Conservation (phyloP, 306 rosid genomes). For the Astragalus glycyphyllos region DNA sequence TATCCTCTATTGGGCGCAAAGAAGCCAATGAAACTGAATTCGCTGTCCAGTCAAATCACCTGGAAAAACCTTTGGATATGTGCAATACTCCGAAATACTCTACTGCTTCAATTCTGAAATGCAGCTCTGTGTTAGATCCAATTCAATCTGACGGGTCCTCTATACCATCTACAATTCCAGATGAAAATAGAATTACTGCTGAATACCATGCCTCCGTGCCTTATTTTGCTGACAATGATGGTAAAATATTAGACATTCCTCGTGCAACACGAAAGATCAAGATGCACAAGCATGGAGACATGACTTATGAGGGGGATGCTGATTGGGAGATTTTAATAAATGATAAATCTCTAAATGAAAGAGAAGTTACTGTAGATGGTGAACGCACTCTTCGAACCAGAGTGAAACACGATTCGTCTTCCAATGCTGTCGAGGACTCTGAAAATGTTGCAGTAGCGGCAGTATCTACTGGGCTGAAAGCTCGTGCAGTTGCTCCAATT, state of each 20-base stretch:
- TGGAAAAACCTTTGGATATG: conserved; percentile 34
- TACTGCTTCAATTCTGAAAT: conserved; percentile 45
- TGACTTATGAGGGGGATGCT: conserved; percentile 99
- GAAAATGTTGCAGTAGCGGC: conserved; percentile 90
- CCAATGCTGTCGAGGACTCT: conserved; percentile 60
- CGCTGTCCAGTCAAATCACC: conserved; percentile 46
- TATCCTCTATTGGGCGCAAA: conserved; percentile 39
- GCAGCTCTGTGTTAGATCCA: conserved; percentile 50
- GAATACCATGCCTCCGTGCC: conserved; percentile 65
- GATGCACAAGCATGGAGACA: conserved; percentile 85
- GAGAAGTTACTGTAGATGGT: conserved; percentile 51
- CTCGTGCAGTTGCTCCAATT: conserved; percentile 79
- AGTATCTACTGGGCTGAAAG: conserved; percentile 93
- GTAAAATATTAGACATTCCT: conserved; percentile 57
- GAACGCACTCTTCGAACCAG: conserved; percentile 58
- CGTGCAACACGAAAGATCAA: conserved; percentile 65
- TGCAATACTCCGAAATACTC: conserved; percentile 42
- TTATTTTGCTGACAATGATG: conserved; percentile 55
- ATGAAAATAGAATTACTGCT: conserved; percentile 62
- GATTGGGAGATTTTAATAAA: conserved; percentile 82
- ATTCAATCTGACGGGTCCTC: conserved; percentile 53
- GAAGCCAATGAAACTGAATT: conserved; percentile 42
- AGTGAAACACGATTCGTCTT: conserved; percentile 63
- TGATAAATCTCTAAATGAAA: conserved; percentile 59
- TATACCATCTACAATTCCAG: conserved; percentile 55